These are phyloP conservation scores for Phialophora tarda DNA, from an alignment of 2,329 filamentous ascomycete genomes.

Conservation along the genomic window DNA sequence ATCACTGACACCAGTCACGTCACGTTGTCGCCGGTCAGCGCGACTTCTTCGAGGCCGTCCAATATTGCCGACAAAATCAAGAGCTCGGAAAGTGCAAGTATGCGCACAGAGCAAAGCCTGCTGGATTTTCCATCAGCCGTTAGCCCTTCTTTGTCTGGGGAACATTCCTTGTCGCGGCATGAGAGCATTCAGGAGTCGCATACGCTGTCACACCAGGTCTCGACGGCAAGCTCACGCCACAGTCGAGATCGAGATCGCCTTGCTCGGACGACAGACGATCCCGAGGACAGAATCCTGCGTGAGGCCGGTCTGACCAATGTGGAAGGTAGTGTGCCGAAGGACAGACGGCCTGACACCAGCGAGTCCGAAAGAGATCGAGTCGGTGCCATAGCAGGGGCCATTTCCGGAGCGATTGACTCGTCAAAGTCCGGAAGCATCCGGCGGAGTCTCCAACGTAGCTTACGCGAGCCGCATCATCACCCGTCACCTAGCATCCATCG, in stretches of 20 bases:
- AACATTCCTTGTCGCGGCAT: slow-evolving; percentile 21
- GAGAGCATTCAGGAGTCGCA: slow-evolving; percentile 39
- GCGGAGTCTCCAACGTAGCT: slow-evolving; percentile 84
- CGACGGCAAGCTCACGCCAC: slow-evolving; percentile 46
- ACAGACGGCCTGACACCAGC: slow-evolving; percentile 49
- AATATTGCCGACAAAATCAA: slow-evolving; percentile 29
- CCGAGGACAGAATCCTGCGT: slow-evolving; percentile 70
- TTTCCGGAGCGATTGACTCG: slow-evolving; percentile 44
- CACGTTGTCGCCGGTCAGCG: slow-evolving; percentile 34
- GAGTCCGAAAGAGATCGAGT: slow-evolving; percentile 53
- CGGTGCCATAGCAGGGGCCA: slow-evolving; percentile 46
- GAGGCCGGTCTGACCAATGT: slow-evolving; percentile 68
- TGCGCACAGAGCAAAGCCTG: slow-evolving; percentile 16
- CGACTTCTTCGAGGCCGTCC: slow-evolving; percentile 31
- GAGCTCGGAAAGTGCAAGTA: slow-evolving; percentile 25
- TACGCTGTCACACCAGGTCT: slow-evolving; percentile 47
- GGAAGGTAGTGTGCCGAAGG: slow-evolving; percentile 46
- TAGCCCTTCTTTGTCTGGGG: slow-evolving; percentile 27
- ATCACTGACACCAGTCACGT: slow-evolving; percentile 33
- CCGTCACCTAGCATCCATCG: slow-evolving; percentile 65
- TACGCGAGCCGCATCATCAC: slow-evolving; percentile 68
- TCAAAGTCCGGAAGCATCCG: slow-evolving; percentile 72
- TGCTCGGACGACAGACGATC: slow-evolving; percentile 49
- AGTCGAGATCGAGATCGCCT: slow-evolving; percentile 45
- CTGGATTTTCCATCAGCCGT: slow-evolving; percentile 17